Base-by-base conservation (phyloP, 305 asterid genomes). In the Euphrasia arctica region DNA sequence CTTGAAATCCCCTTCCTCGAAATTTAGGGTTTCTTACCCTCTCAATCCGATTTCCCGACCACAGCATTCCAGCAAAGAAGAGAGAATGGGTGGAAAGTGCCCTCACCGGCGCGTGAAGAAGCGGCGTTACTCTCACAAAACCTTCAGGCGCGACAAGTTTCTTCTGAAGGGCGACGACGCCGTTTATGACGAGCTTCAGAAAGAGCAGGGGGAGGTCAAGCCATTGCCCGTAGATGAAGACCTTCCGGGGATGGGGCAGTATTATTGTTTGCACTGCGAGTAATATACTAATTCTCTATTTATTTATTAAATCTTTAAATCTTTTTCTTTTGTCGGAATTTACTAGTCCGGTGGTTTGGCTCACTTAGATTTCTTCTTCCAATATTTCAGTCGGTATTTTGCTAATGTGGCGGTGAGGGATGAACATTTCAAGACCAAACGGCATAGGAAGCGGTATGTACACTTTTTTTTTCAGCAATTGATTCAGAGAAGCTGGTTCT, bases 191-290 rank as follows among this genome's bases (percentile, higher is more conserved):
- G 87, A 85, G 49, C 82, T 92, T 52, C 77, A 78, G 72, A 84
- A 82, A 74, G 58, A 34, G 12, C 93, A 68, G 22, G 88, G 75
- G 36, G 69, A 71, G 34, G 18, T 54, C 52, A 85, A 73, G 42
- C 48, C 75, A 51, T 65, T 89, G 77, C 97, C 97, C 1, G 62
- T 84, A 3, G 97, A 92, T 63, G 98, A 92, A 77, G 95, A 92
- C 62, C 95, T 92, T 58, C 98, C 98, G 1, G 96, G 97, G 52
- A 81, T 92, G 97, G 98, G 97, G 28, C 96, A 92, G 72, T 85
- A 72, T 64, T 92, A 89, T 63, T 89, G 98, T 70, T 49, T 79
- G 4, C 97, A 89, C 78, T 87, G 97, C 93, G 98, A 89, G 97
- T 90, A 83, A 82, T 64, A 45, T 2, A 71, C 11, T 54, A 1